These are phyloP conservation scores for Lantana camara DNA, from an alignment of 257 asterid genomes.

Conservation along the genomic window DNA sequence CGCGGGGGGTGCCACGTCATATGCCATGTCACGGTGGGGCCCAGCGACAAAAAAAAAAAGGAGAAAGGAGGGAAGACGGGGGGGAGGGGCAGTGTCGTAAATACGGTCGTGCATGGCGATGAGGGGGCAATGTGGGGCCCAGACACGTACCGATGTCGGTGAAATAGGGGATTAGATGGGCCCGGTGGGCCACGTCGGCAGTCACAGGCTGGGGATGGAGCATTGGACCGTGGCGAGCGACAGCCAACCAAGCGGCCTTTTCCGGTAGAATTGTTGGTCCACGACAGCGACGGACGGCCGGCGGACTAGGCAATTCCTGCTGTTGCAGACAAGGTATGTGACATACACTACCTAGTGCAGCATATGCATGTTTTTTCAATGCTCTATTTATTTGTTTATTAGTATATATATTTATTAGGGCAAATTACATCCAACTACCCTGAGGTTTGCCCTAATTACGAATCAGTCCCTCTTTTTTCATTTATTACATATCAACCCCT, in stretches of 20 bases:
- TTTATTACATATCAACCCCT: no score
- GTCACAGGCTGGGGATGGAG: constrained; percentile 23
- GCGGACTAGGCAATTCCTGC: constrained; percentile 52
- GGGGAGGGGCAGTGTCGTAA: constrained; percentile 33
- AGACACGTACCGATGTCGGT: constrained; percentile 18
- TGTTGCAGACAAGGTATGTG: constrained; percentile 40
- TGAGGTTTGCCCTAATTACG: no score
- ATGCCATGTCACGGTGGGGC: constrained; percentile 46
- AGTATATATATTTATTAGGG: not conserved
- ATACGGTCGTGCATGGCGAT: constrained; percentile 25
- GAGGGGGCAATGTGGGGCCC: constrained; percentile 48
- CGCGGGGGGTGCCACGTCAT: constrained; percentile 43
- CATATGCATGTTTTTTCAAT: constrained; percentile 26
- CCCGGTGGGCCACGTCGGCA: constrained; percentile 47
- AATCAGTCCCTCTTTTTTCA: no score
- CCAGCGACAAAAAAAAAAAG: constrained; percentile 26
- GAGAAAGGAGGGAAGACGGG: constrained; percentile 21
- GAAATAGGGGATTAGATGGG: constrained; percentile 48
- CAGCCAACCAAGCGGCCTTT: constrained; percentile 61
- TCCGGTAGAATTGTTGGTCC: constrained; percentile 74
- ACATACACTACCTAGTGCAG: constrained; percentile 29
- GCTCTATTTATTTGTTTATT: not conserved
- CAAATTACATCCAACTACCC: no score
- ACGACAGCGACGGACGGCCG: constrained; percentile 70
- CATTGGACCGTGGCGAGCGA: constrained; percentile 42